Conservation (phyloP, 2,329 filamentous ascomycete genomes). For the Fusarium mexicanum region DNA sequence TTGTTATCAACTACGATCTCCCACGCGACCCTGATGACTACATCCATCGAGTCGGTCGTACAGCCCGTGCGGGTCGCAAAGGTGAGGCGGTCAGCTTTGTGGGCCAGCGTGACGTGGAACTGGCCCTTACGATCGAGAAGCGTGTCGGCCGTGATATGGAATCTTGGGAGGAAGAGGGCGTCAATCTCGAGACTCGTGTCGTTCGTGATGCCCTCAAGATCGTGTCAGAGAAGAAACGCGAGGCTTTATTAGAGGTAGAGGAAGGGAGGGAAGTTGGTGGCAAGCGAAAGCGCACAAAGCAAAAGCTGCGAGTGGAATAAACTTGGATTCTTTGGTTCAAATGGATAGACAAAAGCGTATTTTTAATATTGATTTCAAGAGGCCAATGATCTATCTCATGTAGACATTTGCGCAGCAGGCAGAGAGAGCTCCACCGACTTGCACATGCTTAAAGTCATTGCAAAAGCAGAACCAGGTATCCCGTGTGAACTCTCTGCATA, state of each 20-base stretch:
- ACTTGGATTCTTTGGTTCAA: background rate
- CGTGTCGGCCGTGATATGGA: constrained; percentile 84
- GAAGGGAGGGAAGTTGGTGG: constrained; percentile 91
- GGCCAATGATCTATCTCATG: background rate
- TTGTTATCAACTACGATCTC: constrained; percentile 96
- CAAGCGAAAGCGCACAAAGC: constrained; percentile 74
- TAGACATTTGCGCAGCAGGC: background rate
- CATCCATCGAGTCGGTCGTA: constrained; percentile 95
- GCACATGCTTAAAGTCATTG: background rate
- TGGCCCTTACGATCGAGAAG: constrained; percentile 89
- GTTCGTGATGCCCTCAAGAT: constrained; percentile 85
- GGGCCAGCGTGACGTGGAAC: constrained; percentile 89
- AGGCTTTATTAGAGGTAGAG: constrained; percentile 90
- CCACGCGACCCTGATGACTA: constrained; percentile 98
- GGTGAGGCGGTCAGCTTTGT: constrained; percentile 89
- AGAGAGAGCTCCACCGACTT: background rate
- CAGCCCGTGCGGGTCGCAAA: constrained; percentile 85
- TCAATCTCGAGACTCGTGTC: constrained; percentile 92
- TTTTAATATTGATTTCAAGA: background rate
- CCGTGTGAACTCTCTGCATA: background rate
- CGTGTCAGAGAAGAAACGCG: constrained; percentile 94
- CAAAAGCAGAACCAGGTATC: background rate
- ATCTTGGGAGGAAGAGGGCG: constrained; percentile 87
- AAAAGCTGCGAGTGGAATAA: constrained; percentile 59
- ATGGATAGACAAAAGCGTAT: constrained; percentile 25